These are phyloP conservation scores for Melastoma candidum DNA, from an alignment of 441 rosid genomes.

Conservation along the genomic window DNA sequence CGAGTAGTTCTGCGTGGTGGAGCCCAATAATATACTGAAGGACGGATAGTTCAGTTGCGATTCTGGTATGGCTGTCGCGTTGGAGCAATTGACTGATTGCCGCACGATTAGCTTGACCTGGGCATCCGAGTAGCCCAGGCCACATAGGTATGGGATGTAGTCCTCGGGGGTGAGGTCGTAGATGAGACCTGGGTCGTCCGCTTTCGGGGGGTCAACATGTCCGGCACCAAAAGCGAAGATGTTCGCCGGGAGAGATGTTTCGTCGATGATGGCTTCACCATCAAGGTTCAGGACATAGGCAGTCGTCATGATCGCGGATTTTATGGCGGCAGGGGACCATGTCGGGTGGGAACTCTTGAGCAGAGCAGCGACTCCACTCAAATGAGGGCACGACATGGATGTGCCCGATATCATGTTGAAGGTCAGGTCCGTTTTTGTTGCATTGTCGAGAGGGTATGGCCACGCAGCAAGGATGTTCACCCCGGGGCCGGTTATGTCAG, in stretches of 20 bases:
- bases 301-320: constrained; percentile 2
- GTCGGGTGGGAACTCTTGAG: too few species aligned
- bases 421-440: not conserved
- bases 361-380: too few species aligned
- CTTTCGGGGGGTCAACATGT: constrained; percentile 11
- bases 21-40: constrained; percentile 10
- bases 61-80: constrained; percentile 2
- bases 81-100: constrained; percentile 1
- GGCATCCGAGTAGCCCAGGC: constrained; percentile 8
- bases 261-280: constrained; percentile 3
- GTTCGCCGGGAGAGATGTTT: constrained; percentile 11
- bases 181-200: constrained; percentile 8
- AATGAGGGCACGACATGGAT: too few species aligned
- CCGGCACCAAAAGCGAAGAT: constrained; percentile 8
- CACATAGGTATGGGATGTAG: constrained; percentile 11
- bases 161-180: constrained; percentile 4
- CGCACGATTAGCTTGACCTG: not conserved
- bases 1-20: constrained; percentile 7
- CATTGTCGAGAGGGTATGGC: constrained; percentile 1
- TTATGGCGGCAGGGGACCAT: constrained; percentile 1
- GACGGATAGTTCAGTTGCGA: constrained; percentile 16
- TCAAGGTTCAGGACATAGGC: constrained; percentile 10
- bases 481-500: constrained; percentile 4
- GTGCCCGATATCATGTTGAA: constrained; percentile 6
- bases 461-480: constrained; percentile 3